Conservation (phyloP, 2,329 filamentous ascomycete species). For the Aspergillus pseudotamarii region DNA sequence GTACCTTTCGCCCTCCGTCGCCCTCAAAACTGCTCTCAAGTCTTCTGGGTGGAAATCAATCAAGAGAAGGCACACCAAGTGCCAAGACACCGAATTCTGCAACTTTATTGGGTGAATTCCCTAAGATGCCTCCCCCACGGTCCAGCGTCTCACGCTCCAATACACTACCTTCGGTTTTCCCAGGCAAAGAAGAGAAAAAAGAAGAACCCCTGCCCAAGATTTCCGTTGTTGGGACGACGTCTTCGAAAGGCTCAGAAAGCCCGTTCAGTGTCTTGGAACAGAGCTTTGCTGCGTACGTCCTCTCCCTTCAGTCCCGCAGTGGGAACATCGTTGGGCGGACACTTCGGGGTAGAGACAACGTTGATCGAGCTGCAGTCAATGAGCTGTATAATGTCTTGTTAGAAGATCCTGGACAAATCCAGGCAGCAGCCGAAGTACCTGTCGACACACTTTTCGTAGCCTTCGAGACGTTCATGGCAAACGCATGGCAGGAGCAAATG, state of each 20-base stretch:
- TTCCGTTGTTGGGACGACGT: slow-evolving; percentile 57
- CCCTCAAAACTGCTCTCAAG: slow-evolving; percentile 89
- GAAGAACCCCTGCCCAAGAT: slow-evolving; percentile 36
- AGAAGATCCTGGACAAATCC: slow-evolving; percentile 78
- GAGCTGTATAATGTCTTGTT: slow-evolving; percentile 87
- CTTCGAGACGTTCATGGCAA: slow-evolving; percentile 88
- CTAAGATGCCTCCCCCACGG: slow-evolving; percentile 44
- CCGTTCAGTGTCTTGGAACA: slow-evolving; percentile 77
- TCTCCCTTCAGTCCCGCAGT: slow-evolving; percentile 80
- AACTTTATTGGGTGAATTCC: slow-evolving; percentile 47
- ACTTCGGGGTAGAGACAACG: slow-evolving; percentile 68
- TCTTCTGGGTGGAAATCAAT: slow-evolving; percentile 66
- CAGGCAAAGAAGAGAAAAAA: slow-evolving; percentile 51
- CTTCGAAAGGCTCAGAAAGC: slow-evolving; percentile 59
- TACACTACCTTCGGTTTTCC: slow-evolving; percentile 47
- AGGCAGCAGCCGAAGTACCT: slow-evolving; percentile 72
- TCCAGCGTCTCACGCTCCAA: slow-evolving; percentile 45
- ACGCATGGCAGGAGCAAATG: slow-evolving; percentile 87
- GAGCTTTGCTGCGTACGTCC: slow-evolving; percentile 79
- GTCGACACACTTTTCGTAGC: slow-evolving; percentile 86
- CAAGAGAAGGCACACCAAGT: slow-evolving; percentile 29
- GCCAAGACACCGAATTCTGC: slow-evolving; percentile 39
- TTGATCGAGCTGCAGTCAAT: slow-evolving; percentile 80
- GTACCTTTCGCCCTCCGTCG: slow-evolving; percentile 75
- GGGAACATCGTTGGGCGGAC: slow-evolving; percentile 81